These are phyloP conservation scores for Aspergillus unguis DNA, from an alignment of 2,329 filamentous ascomycete species.

Conservation along the genomic window DNA sequence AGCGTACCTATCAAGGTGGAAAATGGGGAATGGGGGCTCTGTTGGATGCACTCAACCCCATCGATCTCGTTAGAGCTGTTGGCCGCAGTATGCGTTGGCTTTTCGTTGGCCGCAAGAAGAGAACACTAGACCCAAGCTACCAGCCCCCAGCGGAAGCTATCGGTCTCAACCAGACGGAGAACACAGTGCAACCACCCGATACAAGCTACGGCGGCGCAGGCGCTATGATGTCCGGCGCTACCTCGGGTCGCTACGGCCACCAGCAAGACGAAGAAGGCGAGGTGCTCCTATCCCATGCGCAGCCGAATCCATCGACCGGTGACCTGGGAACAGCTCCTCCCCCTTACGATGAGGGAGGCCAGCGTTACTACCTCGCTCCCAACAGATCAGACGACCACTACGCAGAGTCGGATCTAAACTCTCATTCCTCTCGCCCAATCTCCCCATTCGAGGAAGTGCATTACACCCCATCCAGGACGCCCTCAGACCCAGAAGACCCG, in stretches of 20 bases:
- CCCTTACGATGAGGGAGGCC: conserved; percentile 18
- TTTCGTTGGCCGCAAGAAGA: conserved; percentile 64
- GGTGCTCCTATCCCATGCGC: conserved; percentile 38
- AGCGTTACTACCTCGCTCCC: conserved; percentile 13
- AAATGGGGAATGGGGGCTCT: conserved; percentile 64
- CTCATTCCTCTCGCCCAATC: conserved; percentile 13
- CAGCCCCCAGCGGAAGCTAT: conserved; percentile 28
- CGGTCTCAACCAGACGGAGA: conserved; percentile 24
- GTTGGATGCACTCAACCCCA: conserved; percentile 70
- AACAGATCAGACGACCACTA: conserved; percentile 12
- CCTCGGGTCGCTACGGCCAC: conserved; percentile 23
- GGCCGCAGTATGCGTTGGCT: conserved; percentile 77
- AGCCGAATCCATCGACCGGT: conserved; percentile 26
- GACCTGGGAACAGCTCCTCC: conserved; percentile 16
- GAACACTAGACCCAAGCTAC: conserved; percentile 42
- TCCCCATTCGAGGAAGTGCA: conserved; percentile 20
- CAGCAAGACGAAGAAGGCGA: conserved; percentile 36
- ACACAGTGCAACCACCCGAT: conserved; percentile 10
- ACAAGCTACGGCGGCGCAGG: conserved; percentile 31
- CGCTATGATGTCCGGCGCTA: conserved; percentile 19
- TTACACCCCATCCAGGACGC: conserved; percentile 15
- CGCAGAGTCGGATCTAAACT: conserved; percentile 13
- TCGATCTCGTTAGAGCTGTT: conserved; percentile 78
- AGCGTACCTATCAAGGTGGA: conserved; percentile 61
- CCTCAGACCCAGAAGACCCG: conserved; percentile 17